phyloP scores from a whole-genome alignment of 176 grass and related monocot genomes.

The Lolium multiflorum region DNA sequence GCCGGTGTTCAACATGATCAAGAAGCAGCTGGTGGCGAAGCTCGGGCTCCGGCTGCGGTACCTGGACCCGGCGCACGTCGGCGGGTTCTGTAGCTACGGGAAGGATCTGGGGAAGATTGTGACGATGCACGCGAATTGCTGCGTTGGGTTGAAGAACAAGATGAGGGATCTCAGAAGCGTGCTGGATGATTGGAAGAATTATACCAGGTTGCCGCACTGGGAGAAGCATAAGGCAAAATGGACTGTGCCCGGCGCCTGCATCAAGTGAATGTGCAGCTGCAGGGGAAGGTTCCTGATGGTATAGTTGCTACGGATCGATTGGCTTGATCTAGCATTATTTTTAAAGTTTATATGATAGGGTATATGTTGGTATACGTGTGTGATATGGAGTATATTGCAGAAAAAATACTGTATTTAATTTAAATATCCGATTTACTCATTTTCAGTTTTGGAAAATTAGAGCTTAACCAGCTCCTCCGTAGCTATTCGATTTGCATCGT shows the following conservation, averaged over 20 bases:
- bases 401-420: too few relatives aligned
- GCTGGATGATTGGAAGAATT: constrained; percentile 70
- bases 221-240: constrained; percentile 46
- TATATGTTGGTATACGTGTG: too few relatives aligned
- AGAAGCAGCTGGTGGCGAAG: constrained; percentile 40
- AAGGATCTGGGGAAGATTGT: constrained; percentile 67
- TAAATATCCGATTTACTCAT: too few relatives aligned
- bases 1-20: constrained; percentile 79
- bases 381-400: too few relatives aligned
- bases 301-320: too few relatives aligned
- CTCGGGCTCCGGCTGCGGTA: constrained; percentile 56
- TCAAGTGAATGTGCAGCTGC: constrained; percentile 22
- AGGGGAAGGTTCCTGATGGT: too few relatives aligned
- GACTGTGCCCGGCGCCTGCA: constrained; percentile 69
- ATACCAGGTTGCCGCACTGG: constrained; percentile 46
- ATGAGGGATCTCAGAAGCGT: constrained; percentile 58
- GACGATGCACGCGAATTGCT: constrained; percentile 94
- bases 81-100: constrained; percentile 69
- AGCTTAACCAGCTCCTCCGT: too few relatives aligned
- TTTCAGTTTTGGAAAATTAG: too few relatives aligned
- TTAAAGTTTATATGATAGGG: too few relatives aligned
- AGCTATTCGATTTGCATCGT: too few relatives aligned
- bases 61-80: constrained; percentile 54
- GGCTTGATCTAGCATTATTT: too few relatives aligned
- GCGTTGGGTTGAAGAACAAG: constrained; percentile 58